phyloP scores from a whole-genome alignment of 2,329 filamentous ascomycete genomes.

The Lasiodiplodia citricola region DNA sequence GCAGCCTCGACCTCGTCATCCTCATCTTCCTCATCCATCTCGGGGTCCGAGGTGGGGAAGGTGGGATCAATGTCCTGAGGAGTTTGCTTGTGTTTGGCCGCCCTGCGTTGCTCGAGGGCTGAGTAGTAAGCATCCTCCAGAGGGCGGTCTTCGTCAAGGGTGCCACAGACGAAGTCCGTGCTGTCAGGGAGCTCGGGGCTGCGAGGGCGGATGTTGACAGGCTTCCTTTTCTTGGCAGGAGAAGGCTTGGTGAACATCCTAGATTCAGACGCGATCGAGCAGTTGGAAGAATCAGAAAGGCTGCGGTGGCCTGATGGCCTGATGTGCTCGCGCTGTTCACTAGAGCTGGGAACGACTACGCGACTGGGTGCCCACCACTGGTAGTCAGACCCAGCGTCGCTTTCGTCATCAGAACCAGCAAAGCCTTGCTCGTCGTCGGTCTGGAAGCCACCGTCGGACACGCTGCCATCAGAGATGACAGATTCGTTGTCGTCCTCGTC shows the following conservation, averaged over 20 bases:
- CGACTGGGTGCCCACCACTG: slow-evolving; percentile 66
- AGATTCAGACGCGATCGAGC: slow-evolving; percentile 48
- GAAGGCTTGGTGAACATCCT: slow-evolving; percentile 32
- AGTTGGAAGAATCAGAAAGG: slow-evolving; percentile 60
- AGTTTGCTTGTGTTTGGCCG: slow-evolving; percentile 25
- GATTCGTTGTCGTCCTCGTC: slow-evolving; percentile 48
- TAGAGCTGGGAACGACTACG: slow-evolving; percentile 60
- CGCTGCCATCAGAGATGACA: slow-evolving; percentile 39
- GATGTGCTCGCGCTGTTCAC: slow-evolving; percentile 57
- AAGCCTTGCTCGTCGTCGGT: slow-evolving; percentile 80
- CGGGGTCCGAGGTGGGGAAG: slow-evolving; percentile 92
- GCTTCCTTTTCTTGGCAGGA: slow-evolving; percentile 54
- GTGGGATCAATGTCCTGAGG: slow-evolving; percentile 76
- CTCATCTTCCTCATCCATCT: slow-evolving; percentile 76
- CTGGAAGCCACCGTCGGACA: slow-evolving; percentile 72
- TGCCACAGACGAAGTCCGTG: slow-evolving; percentile 99
- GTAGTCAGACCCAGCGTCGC: slow-evolving; percentile 67
- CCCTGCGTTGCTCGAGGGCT: slow-evolving; percentile 77
- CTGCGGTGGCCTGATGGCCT: slow-evolving; percentile 52
- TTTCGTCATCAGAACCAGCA: slow-evolving; percentile 71
- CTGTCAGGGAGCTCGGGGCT: slow-evolving; percentile 91
- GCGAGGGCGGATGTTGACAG: slow-evolving; percentile 65
- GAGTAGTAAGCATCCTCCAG: slow-evolving; percentile 93
- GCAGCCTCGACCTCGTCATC: slow-evolving; percentile 46
- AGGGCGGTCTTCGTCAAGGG: slow-evolving; percentile 91